Base-by-base conservation (phyloP, 768 basidiomycete genomes). In the Leccinum pellstonianum region DNA sequence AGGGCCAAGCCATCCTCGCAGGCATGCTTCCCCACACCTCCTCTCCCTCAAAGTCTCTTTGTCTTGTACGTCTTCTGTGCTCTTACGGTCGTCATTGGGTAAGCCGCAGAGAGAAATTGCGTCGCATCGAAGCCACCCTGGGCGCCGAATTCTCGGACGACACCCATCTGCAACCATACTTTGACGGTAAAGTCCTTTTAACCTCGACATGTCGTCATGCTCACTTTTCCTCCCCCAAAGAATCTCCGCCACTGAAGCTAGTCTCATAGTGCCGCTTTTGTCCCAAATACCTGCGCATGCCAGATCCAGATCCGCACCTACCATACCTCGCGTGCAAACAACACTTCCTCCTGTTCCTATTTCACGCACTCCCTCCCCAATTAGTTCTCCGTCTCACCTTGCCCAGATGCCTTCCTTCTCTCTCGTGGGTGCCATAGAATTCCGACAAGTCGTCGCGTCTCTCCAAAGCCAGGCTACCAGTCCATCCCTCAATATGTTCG, bases 351-450 rank as follows among this genome's bases (percentile, higher is more conserved):
- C 68, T 33, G 77, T 75, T 19, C 70, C 82, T 9, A 75, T 76
- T 55, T 65, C 70, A 9, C 80, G 78, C 25, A 78, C 84, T 6
- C 78, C 83, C 12, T 83, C 88, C 2, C 82, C 84, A 6, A 68
- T 79, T 8, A 75, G 71, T 25, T 60, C 70, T 0, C 60, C 80
- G 23, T 62, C 77, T 63, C 73, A 74, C 23, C 72, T 77, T 38
- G 72, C 74, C 10, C 83, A 84, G 61, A 82, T 93, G 74, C 90
- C 90, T 3, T 91, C 90, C 0, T 93, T 93, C 67, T 98, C 96
- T 3, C 83, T 99, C 2, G 84, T 98, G 4, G 93, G 96, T 9
- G 97, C 97, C 0, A 83, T 99, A 49, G 97, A 99, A 73, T 99
- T 99, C 75, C 83, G 95, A 17, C 88, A 95, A 60, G 90, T 98